phyloP scores from a whole-genome alignment of 2,329 filamentous ascomycete genomes.

The Fusarium annulatum region DNA sequence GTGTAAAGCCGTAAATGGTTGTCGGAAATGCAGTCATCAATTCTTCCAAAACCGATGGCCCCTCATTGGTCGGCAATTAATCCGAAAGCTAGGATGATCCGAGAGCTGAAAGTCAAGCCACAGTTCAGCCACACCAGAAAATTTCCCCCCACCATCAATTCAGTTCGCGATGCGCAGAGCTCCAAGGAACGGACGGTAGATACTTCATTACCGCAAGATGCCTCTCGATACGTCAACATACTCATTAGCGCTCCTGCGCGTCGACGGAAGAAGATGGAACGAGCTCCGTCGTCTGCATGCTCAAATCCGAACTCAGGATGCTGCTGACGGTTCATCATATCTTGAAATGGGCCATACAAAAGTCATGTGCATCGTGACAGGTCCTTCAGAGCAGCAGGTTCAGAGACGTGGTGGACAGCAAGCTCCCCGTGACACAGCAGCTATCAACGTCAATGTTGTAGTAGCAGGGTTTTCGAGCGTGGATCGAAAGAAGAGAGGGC shows the following conservation, averaged over 20 bases:
- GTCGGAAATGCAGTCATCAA: constrained; percentile 20
- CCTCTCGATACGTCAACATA: constrained; percentile 96
- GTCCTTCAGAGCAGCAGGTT: constrained; percentile 75
- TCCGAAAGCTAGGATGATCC: constrained; percentile 33
- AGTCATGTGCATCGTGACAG: constrained; percentile 90
- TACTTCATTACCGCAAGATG: constrained; percentile 63
- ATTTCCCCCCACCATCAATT: constrained; percentile 44
- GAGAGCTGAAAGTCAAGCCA: constrained; percentile 20
- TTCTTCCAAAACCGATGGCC: constrained; percentile 40
- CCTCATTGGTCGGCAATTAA: constrained; percentile 18
- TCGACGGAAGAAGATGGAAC: constrained; percentile 93
- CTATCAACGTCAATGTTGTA: constrained; percentile 83
- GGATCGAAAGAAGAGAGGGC: constrained; percentile 80
- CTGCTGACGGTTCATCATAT: constrained; percentile 92
- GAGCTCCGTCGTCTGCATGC: constrained; percentile 90
- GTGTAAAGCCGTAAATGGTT: constrained; percentile 17
- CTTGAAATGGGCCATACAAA: constrained; percentile 98
- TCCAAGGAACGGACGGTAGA: background rate
- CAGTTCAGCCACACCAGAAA: constrained; percentile 40
- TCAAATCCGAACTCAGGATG: constrained; percentile 90
- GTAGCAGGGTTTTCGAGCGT: constrained; percentile 89
- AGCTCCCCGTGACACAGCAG: constrained; percentile 59
- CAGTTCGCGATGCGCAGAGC: constrained; percentile 15
- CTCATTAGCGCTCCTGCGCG: constrained; percentile 82
- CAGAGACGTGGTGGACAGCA: constrained; percentile 55